A percentile compares a stretch with the other conserved stretches of the same genome.
phyloP scores from a whole-genome alignment of 352 stramenopile species.

The Phytophthora macrochlamydospora region DNA sequence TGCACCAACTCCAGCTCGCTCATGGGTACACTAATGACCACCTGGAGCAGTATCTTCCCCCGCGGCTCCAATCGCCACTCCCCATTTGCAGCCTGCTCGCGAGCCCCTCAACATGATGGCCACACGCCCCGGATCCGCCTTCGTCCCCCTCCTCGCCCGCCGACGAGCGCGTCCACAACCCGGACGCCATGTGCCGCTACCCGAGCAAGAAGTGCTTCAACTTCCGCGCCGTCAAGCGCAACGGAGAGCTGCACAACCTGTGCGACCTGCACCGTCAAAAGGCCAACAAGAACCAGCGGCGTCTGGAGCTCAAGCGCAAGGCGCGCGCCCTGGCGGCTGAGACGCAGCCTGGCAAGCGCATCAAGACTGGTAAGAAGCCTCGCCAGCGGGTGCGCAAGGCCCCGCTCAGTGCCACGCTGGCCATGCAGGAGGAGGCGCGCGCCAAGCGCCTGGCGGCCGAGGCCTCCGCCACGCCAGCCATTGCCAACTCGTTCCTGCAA shows the following conservation, averaged over 20 bases:
- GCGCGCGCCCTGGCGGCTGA: slow-evolving; percentile 18
- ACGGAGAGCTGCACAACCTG: slow-evolving; percentile 55
- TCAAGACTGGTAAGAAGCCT: slow-evolving; percentile 25
- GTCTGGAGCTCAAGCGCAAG: slow-evolving; percentile 52
- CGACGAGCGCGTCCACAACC: slow-evolving; percentile 13
- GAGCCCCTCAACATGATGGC: slow-evolving; percentile 16
- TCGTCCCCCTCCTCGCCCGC: neutral
- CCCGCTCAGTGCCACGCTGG: slow-evolving; percentile 43
- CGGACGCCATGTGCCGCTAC: slow-evolving; percentile 46
- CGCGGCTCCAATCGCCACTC: neutral
- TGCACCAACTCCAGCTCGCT: neutral
- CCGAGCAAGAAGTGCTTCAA: slow-evolving; percentile 58
- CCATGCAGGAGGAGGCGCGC: slow-evolving; percentile 43
- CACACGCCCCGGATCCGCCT: slow-evolving; percentile 11
- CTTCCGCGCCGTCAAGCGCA: slow-evolving; percentile 47
- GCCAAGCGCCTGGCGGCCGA: slow-evolving; percentile 21
- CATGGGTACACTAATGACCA: neutral
- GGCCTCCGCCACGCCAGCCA: slow-evolving; percentile 2
- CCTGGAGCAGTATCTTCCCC: slow-evolving; percentile 24
- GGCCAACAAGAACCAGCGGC: slow-evolving; percentile 74
- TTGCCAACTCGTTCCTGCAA: slow-evolving; percentile 31
- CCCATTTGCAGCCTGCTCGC: slow-evolving; percentile 16
- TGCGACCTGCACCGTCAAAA: slow-evolving; percentile 68
- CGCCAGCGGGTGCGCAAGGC: slow-evolving; percentile 18
- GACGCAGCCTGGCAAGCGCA: slow-evolving; percentile 19